Evolutionary conservation across 176 grass and related monocot genomes (phyloP), one percentile per base, ranked within the genome.

Genomic region (Zizania latifolia): DNA sequence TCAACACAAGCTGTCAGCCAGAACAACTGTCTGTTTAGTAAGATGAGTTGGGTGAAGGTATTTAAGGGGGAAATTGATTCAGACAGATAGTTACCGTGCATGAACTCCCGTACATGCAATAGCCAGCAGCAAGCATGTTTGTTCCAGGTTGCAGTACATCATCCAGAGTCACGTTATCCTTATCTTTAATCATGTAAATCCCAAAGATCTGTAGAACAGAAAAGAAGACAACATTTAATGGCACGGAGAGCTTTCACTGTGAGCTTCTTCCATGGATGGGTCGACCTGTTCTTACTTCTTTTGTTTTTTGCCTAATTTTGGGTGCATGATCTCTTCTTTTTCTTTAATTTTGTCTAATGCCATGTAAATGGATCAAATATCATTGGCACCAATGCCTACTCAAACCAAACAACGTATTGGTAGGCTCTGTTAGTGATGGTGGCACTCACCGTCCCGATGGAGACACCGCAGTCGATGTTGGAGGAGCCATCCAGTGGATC

Each of bases 41-140:
- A 54, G 13, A 54, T 33, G 3, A 29, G 32, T 8, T 6, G 7
- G 0, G 3, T 27, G 0, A 0, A 79, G 34, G 2, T 4, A 28
- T 34, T 10, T 23, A 0, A 38, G 22, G 17, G 7, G 14, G 36
- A 50, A 80, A 48, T 40, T 2, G 30, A 27, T 32, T 24, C 1
- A 19, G 29, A 0, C 2, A 34, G 13, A 65, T 66, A 56, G 3
- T 88, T 99, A 99, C 96, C 71, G 85, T 99, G 91, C 95, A 99
- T 59, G 91, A 99, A 58, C 96, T 99, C 26, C 92, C 89, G 2
- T 99, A 99, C 96, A 99, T 99, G 80, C 96, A 99, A 40, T 99
- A 99, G 10, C 96, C 96, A 70, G 96, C 96, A 62, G 92, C 96
- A 31, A 95, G 54, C 96, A 95, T 94, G 71, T 95, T 14, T 10